These are phyloP conservation scores for Skeletonema grethae DNA, from an alignment of 108 stramenopile genomes.

Conservation along the genomic window DNA sequence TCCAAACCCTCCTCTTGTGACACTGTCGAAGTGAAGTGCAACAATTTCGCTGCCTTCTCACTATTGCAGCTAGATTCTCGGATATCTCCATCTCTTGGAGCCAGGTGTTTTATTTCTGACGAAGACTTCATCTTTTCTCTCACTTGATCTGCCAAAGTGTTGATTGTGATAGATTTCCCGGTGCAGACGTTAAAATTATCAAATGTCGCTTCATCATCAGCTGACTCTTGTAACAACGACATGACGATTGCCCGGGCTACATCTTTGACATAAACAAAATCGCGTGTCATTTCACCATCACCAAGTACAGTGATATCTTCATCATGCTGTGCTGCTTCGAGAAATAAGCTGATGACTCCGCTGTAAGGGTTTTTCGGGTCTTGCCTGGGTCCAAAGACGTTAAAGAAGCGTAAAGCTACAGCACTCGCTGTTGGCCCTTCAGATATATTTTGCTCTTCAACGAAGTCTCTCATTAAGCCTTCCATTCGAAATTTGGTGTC, in stretches of 20 bases:
- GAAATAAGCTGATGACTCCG: conserved; percentile 54
- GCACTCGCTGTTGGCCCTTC: conserved; percentile 55
- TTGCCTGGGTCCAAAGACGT: conserved; percentile 84
- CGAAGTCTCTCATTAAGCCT: conserved; percentile 72
- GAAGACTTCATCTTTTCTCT: conserved; percentile 57
- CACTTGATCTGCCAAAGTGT: conserved; percentile 67
- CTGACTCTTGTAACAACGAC: conserved; percentile 46
- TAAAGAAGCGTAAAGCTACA: conserved; percentile 85
- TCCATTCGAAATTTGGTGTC: conserved; percentile 88
- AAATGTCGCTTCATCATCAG: conserved; percentile 58
- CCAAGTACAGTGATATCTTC: conserved; percentile 93
- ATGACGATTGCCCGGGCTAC: conserved; percentile 90
- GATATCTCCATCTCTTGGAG: conserved; percentile 44
- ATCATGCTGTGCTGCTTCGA: conserved; percentile 75
- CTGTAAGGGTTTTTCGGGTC: conserved; percentile 70
- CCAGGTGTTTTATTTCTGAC: conserved; percentile 43
- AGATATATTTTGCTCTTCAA: conserved; percentile 23
- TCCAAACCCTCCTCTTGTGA: conserved; percentile 38
- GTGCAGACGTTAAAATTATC: conserved; percentile 85
- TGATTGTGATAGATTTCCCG: conserved; percentile 68
- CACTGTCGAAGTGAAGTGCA: conserved; percentile 35
- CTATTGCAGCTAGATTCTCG: conserved; percentile 46
- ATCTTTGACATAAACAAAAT: conserved; percentile 97
- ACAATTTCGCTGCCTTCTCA: conserved; percentile 17
- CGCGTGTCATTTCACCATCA: conserved; percentile 93